These are phyloP conservation scores for Cucurbita ficifolia DNA, from an alignment of 306 rosid species.

Conservation along the genomic window DNA sequence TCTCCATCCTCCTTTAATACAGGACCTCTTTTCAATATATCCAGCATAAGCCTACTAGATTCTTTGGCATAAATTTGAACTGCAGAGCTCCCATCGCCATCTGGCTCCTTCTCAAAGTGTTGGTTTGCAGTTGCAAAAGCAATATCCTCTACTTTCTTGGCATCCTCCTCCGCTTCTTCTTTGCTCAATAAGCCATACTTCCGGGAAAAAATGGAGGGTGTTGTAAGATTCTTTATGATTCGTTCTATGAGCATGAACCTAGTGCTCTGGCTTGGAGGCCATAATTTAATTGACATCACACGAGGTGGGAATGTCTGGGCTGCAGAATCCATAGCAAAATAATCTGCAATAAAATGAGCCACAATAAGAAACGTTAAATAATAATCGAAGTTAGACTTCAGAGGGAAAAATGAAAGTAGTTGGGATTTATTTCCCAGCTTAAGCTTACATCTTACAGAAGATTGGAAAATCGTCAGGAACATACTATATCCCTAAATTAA, in stretches of 20 bases:
- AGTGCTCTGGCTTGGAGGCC: conserved; percentile 72
- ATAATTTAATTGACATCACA: conserved; percentile 31
- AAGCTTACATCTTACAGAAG: background rate
- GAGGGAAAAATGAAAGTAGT: background rate
- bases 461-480: background rate
- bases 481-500: background rate
- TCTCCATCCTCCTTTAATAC: background rate
- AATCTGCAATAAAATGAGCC: background rate
- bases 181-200: conserved; percentile 50
- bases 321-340: background rate
- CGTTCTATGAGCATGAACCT: conserved; percentile 46
- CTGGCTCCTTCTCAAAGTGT: conserved; percentile 55
- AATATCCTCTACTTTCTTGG: conserved; percentile 35
- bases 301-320: conserved; percentile 2
- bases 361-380: background rate
- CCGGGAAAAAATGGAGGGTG: conserved; percentile 57
- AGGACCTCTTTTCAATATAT: conserved; percentile 6
- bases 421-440: background rate
- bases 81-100: conserved; percentile 56
- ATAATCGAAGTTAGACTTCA: background rate
- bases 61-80: conserved; percentile 65
- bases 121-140: conserved; percentile 43
- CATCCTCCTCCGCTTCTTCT: conserved; percentile 49
- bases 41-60: conserved; percentile 23
- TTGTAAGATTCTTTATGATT: conserved; percentile 44